phyloP scores from a whole-genome alignment of 768 basidiomycete species.

The Suillus clintonianus region DNA sequence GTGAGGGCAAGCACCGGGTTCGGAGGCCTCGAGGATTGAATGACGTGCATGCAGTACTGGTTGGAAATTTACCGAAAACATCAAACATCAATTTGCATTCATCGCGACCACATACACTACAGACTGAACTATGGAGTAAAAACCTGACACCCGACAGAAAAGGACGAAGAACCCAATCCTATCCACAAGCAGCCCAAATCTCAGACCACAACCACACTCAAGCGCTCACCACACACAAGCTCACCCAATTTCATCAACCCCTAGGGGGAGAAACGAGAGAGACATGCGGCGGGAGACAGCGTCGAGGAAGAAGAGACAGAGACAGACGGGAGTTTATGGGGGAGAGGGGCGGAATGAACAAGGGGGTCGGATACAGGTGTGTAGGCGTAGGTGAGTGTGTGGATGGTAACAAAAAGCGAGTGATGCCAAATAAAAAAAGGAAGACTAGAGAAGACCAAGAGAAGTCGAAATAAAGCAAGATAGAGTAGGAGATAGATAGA shows the following conservation, averaged over 20 bases:
- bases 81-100: conserved; percentile 12
- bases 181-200: conserved; percentile 7
- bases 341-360: conserved; percentile 21
- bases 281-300: conserved; percentile 31
- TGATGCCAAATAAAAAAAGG: conserved; percentile 14
- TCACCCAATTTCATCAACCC: conserved; percentile 47
- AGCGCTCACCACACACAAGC: conserved; percentile 49
- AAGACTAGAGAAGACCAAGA: conserved; percentile 14
- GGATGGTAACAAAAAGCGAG: conserved; percentile 2
- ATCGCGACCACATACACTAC: not conserved
- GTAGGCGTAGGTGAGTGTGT: not conserved
- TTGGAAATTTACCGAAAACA: conserved; percentile 2
- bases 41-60: not conserved
- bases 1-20: not conserved
- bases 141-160: conserved; percentile 4
- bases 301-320: conserved; percentile 13
- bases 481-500: conserved; percentile 31
- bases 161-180: conserved; percentile 6
- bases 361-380: conserved; percentile 4
- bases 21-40: too few species aligned
- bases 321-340: conserved; percentile 13
- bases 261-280: conserved; percentile 45
- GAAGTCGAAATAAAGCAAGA: conserved; percentile 17
- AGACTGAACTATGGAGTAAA: not conserved
- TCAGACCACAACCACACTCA: conserved; percentile 10